Conservation (phyloP, 2,329 filamentous ascomycete genomes). For the Ascocoryne sarcoides region DNA sequence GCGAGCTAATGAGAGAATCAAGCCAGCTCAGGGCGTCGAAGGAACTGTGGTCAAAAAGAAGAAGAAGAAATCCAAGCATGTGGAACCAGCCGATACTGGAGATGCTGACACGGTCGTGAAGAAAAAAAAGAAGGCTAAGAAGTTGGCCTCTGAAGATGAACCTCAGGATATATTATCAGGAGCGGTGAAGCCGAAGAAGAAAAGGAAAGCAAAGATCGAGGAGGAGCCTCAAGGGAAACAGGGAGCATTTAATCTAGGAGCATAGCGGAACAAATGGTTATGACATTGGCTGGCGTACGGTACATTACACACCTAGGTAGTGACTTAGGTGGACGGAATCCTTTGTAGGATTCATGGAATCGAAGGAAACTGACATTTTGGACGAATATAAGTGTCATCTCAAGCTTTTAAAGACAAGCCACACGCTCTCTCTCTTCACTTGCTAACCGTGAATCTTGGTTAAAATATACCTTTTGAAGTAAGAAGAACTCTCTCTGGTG, state of each 20-base stretch:
- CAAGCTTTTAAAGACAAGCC: no score
- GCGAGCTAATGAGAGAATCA: slow-evolving; percentile 64
- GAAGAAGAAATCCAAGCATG: slow-evolving; percentile 40
- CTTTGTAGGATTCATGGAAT: no score
- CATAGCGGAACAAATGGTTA: slow-evolving; percentile 13
- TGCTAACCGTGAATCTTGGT: no score
- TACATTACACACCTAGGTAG: no score
- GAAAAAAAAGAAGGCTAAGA: slow-evolving; percentile 43
- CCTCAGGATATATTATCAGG: slow-evolving; percentile 8
- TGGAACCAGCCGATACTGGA: slow-evolving; percentile 24
- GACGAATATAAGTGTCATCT: no score
- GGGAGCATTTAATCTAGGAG: slow-evolving; percentile 4
- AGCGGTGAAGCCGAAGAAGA: slow-evolving; percentile 37
- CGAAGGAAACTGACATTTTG: no score
- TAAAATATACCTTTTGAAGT: no score
- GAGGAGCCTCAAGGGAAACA: slow-evolving; percentile 4
- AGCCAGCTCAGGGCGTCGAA: slow-evolving; percentile 62
- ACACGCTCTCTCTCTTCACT: no score
- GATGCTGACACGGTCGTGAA: slow-evolving; percentile 14
- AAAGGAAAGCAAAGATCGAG: slow-evolving; percentile 27
- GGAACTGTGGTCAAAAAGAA: slow-evolving; percentile 55
- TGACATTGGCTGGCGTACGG: slow-evolving; percentile 8
- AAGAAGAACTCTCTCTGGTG: no score
- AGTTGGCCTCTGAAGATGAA: slow-evolving; percentile 23
- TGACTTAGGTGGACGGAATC: no score